These are phyloP conservation scores for Triangularia setosa DNA, from an alignment of 2,329 filamentous ascomycete species.

Conservation along the genomic window DNA sequence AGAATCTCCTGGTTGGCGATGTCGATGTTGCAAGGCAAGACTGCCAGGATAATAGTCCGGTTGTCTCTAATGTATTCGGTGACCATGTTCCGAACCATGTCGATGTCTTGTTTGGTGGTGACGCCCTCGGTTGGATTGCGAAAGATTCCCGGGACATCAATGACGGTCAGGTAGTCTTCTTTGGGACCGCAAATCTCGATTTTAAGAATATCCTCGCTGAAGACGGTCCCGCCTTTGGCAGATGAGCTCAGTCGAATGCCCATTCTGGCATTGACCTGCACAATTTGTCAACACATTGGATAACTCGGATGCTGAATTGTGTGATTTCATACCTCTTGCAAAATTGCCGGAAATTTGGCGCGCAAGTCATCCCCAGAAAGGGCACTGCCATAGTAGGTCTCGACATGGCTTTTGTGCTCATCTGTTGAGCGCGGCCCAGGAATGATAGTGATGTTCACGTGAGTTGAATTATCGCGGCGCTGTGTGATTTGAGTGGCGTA, in stretches of 20 bases:
- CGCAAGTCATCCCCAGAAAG: slow-evolving; percentile 16
- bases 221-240: slow-evolving; percentile 29
- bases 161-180: slow-evolving; percentile 47
- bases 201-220: slow-evolving; percentile 45
- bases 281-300: not conserved
- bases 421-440: slow-evolving; percentile 30
- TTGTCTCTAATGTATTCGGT: slow-evolving; percentile 43
- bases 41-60: slow-evolving; percentile 49
- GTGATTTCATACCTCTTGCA: slow-evolving; percentile 15
- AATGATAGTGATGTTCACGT: slow-evolving; percentile 42
- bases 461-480: slow-evolving; percentile 35
- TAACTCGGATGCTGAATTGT: not conserved
- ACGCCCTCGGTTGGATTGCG: slow-evolving; percentile 36
- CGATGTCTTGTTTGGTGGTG: slow-evolving; percentile 44
- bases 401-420: slow-evolving; percentile 14
- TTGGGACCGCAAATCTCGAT: slow-evolving; percentile 45
- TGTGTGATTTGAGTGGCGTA: slow-evolving; percentile 41
- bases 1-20: slow-evolving; percentile 40
- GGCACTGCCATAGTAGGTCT: slow-evolving; percentile 12
- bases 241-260: slow-evolving; percentile 16
- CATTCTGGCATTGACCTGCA: slow-evolving; percentile 21
- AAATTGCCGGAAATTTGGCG: slow-evolving; percentile 14
- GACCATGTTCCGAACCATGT: slow-evolving; percentile 46
- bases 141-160: slow-evolving; percentile 56
- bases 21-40: slow-evolving; percentile 40